Base-by-base conservation (phyloP, 2,329 filamentous ascomycete species). In the Lasiodiplodia sp. region DNA sequence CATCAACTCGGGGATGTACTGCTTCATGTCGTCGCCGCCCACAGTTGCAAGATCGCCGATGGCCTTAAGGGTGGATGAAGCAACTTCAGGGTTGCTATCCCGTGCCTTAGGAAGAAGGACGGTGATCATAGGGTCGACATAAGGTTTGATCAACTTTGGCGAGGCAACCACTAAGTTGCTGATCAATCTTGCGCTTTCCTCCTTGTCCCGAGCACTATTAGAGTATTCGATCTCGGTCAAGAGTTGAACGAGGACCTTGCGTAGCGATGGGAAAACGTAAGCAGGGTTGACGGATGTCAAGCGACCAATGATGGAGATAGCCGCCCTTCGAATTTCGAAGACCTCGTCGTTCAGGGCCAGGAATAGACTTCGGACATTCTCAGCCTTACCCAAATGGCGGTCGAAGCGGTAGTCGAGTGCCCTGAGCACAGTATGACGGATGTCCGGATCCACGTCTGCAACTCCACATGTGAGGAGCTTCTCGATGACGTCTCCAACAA, bases 401-500 rank as follows among this genome's bases (percentile, higher is more conserved):
- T 99, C 96, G 75, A 99, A 99, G 64, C 96, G 92, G 72, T 92
- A 89, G 78, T 98, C 96, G 11, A 99, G 86, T 21, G 96, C 96
- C 62, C 91, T 89, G 25, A 99, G 86, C 3, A 99, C 95, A 0
- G 93, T 97, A 74, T 90, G 87, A 69, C 96, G 90, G 71, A 99
- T 99, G 72, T 92, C 92, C 16, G 94, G 87, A 73, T 97, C 93
- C 14, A 83, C 90, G 76, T 99, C 96, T 16, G 95, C 96, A 34
- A 99, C 93, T 62, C 94, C 95, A 49, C 98, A 94, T 0, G 95
- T 97, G 70, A 99, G 85, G 0, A 99, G 88, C 77, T 96, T 97
- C 81, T 98, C 94, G 69, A 99, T 97, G 38, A 99, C 96, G 78
- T 99, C 96, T 67, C 95, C 93, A 56, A 99, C 96, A 34, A 99